Base-by-base conservation (phyloP, 495 filamentous ascomycete species). In the Aspergillus cavernicola region DNA sequence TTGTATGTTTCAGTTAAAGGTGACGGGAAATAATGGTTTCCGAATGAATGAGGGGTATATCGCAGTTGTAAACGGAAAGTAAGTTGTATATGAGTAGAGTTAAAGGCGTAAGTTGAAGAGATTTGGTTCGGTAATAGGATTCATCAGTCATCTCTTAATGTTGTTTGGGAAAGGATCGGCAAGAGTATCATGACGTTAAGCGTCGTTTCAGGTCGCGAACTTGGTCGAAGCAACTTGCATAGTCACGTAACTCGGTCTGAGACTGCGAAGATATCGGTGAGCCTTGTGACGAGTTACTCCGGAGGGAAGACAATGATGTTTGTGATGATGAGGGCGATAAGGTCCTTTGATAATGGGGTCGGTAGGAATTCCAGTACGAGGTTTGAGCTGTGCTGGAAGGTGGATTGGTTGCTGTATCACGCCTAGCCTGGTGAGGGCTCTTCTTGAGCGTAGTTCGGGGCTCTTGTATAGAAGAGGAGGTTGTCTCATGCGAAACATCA, bases 141-240 rank as follows among this genome's bases (percentile, higher is more conserved):
- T 33, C 13, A 18, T 44, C 23, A 36, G 4, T 43, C 48, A 6
- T 29, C 22, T 26, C 15, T 47, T 12, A 5, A 9, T 12, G 19
- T 24, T 8, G 1, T 4, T 9, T 13, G 37, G 55, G 28, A 20
- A 31, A 37, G 33, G 35, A 12, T 22, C 16, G 26, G 43, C 31
- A 44, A 28, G n/a, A n/a, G n/a, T n/a, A n/a, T 54, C n/a, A 54
- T 3, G 52, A 31, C 29, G 77, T 80, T 64, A 80, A 68, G 47
- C 83, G 77, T 60, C 85, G 72, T 55, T 81, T 84, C 58, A 77
- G 73, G 58, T 85, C 80, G 22, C 90, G 82, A 43, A 86, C 81
- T 49, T 86, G 88, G 64, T 96, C 91, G 71, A 97, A 96, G 4
- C 85, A 89, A 65, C 83, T 86, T 29, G 89, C 88, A 68, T 96